Percentiles rank a stretch among this genome's conserved stretches.
Conservation (phyloP, 2,329 filamentous ascomycete species). For the Aspergillus pseudoglaucus region DNA sequence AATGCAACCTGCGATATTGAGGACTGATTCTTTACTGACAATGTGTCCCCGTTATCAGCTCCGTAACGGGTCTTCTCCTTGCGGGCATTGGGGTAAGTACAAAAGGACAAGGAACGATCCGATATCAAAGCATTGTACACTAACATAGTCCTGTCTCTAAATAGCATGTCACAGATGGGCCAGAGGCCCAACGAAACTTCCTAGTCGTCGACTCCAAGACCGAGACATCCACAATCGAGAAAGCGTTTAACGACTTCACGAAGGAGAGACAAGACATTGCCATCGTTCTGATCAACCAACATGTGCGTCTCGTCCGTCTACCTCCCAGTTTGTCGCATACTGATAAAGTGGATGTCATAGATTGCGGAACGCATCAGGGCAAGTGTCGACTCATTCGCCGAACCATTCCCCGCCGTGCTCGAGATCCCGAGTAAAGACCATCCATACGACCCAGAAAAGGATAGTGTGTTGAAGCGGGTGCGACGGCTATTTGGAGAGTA, state of each 20-base stretch:
- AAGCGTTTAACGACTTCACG: conserved; percentile 83
- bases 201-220: conserved; percentile 94
- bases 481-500: conserved; percentile 61
- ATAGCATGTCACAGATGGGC: conserved; percentile 83
- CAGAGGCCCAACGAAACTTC: conserved; percentile 94
- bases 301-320: conserved; percentile 52
- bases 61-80: conserved; percentile 88
- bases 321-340: neutral
- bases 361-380: conserved; percentile 90
- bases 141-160: neutral
- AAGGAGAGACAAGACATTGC: conserved; percentile 91
- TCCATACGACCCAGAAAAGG: conserved; percentile 97
- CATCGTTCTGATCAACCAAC: conserved; percentile 94
- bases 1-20: conserved; percentile 4
- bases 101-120: neutral
- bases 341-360: conserved; percentile 41
- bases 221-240: conserved; percentile 78
- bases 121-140: neutral
- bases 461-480: conserved; percentile 89
- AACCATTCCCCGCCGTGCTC: conserved; percentile 90
- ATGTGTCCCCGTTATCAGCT: conserved; percentile 50
- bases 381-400: conserved; percentile 82
- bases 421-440: conserved; percentile 99
- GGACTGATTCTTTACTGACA: conserved; percentile 4
- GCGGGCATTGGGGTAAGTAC: conserved; percentile 81